phyloP scores from a whole-genome alignment of 2,329 filamentous ascomycete species.

The Colletotrichum camelliae region DNA sequence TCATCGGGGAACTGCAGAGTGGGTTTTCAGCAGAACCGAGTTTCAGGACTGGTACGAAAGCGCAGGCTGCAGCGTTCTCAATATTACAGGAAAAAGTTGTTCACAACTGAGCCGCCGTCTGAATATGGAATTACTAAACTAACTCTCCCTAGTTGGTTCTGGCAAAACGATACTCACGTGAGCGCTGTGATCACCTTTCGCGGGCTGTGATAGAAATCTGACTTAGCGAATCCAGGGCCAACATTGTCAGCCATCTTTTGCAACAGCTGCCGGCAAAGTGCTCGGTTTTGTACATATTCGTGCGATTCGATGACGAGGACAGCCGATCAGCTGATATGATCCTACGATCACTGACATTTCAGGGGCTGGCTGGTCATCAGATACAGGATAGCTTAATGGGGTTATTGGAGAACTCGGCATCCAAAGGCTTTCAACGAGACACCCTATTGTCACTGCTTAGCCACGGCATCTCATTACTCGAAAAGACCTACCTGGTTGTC shows the following conservation, averaged over 20 bases:
- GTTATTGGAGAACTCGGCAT: fast-evolving
- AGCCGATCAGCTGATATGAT: fast-evolving
- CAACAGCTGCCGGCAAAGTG: fast-evolving
- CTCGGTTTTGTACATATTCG: fast-evolving
- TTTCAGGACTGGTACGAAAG: fast-evolving
- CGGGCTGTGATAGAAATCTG: no score
- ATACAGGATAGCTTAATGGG: fast-evolving
- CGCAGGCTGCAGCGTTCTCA: fast-evolving
- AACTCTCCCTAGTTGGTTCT: not conserved
- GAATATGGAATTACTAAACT: no score
- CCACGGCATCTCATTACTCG: fast-evolving
- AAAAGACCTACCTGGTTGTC: fast-evolving
- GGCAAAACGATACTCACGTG: not conserved
- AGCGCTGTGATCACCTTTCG: no score
- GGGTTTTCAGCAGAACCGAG: not conserved
- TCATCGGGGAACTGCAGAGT: not conserved
- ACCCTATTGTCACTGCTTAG: fast-evolving
- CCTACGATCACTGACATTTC: not conserved
- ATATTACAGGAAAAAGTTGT: not conserved
- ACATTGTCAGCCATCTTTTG: fast-evolving
- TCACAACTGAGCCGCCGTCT: no score
- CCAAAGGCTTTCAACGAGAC: fast-evolving
- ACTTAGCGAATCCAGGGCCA: not conserved
- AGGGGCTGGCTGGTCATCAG: fast-evolving
- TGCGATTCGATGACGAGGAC: fast-evolving